phyloP scores from a whole-genome alignment of 176 grass and related monocot species.

The Thalia dealbata region DNA sequence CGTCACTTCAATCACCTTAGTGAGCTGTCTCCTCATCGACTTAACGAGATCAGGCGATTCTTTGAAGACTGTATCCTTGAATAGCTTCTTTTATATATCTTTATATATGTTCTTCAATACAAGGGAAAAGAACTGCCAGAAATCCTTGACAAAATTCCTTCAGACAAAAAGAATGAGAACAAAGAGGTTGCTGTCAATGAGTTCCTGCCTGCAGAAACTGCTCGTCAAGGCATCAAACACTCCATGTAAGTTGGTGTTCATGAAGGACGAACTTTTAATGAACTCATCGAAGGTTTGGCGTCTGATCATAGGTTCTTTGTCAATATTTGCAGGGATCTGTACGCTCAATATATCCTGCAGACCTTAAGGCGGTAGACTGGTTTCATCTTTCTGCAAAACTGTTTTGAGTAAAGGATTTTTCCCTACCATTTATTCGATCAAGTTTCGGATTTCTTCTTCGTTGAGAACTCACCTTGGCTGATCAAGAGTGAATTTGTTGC shows the following conservation, averaged over 20 bases:
- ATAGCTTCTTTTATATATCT: background rate
- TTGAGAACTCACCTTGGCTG: no score
- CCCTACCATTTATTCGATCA: no score
- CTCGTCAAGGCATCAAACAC: slow-evolving; percentile 48
- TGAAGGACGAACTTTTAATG: background rate
- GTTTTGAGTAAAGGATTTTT: background rate
- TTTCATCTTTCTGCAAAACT: background rate
- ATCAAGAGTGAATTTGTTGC: no score
- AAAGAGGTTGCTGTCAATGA: slow-evolving; percentile 58
- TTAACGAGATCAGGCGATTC: slow-evolving; percentile 68
- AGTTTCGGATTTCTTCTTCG: no score
- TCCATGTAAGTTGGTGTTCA: slow-evolving; percentile 40
- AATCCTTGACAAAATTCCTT: slow-evolving; percentile 22
- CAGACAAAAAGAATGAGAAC: slow-evolving; percentile 82
- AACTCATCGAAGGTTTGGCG: background rate
- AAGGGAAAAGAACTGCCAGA: background rate
- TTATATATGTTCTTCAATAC: background rate
- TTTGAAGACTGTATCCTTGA: slow-evolving; percentile 58
- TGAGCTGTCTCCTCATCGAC: slow-evolving; percentile 64
- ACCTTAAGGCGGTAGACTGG: slow-evolving; percentile 35
- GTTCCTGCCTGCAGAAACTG: slow-evolving; percentile 36
- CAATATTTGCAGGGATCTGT: slow-evolving; percentile 39
- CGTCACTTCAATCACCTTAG: slow-evolving; percentile 50
- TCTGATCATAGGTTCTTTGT: background rate
- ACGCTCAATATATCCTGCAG: slow-evolving; percentile 43